Evolutionary conservation across 257 asterid genomes (phyloP).

Genomic region (Rauvolfia tetraphylla): DNA sequence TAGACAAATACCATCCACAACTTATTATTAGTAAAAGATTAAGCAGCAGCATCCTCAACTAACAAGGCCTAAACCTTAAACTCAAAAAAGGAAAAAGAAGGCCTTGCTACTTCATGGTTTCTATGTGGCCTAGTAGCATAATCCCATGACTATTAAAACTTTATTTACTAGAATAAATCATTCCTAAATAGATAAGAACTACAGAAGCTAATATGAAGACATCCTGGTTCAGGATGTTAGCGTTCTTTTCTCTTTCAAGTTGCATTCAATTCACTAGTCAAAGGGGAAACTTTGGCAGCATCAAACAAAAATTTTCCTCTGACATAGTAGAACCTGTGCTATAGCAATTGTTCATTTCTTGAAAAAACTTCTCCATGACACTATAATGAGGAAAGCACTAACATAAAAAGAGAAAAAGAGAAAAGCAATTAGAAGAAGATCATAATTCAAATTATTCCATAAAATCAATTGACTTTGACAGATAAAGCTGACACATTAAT

Average conservation of each 20-base stretch:
- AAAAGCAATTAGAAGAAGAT: not conserved
- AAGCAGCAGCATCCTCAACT: not conserved
- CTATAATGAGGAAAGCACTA: not conserved
- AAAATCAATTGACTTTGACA: not conserved
- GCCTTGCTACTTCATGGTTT: not conserved
- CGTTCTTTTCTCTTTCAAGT: not conserved
- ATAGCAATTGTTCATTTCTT: not conserved
- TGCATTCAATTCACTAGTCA: not conserved
- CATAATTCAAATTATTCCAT: not conserved
- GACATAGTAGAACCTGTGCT: not conserved
- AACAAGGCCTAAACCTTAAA: no score
- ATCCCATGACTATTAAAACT: not conserved
- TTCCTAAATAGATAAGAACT: not conserved
- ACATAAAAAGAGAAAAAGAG: not conserved
- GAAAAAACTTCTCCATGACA: not conserved
- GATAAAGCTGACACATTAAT: not conserved
- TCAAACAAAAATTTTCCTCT: not conserved
- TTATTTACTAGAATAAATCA: not conserved
- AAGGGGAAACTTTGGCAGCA: not conserved
- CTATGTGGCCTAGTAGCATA: not conserved
- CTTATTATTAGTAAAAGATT: not conserved
- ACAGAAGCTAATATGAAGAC: no score
- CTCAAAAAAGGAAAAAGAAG: no score
- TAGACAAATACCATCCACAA: not conserved
- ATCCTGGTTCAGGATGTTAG: not conserved